Conservation (phyloP, 2,329 filamentous ascomycete genomes). For the Neofusicoccum sp. region DNA sequence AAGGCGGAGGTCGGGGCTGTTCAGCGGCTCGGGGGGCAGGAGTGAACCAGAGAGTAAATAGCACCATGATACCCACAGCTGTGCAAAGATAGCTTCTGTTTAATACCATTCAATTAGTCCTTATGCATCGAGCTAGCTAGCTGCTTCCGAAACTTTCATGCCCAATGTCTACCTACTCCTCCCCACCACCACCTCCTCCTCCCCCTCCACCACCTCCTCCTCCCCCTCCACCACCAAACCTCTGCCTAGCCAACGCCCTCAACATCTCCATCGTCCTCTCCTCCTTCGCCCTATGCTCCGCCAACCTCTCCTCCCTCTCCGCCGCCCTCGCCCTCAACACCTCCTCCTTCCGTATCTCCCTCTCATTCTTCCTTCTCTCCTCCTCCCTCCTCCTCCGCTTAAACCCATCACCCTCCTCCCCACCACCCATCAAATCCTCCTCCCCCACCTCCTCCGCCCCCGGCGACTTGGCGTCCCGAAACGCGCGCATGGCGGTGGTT, state of each 20-base stretch:
- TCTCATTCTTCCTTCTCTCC: slow-evolving; percentile 74
- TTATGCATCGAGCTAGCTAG: too few relatives aligned
- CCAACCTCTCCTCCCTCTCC: slow-evolving; percentile 77
- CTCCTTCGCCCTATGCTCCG: slow-evolving; percentile 73
- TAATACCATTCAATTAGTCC: too few relatives aligned
- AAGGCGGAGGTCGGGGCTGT: slow-evolving; percentile 24
- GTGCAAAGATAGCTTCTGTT: background rate
- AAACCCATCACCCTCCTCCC: slow-evolving; percentile 64
- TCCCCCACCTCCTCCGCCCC: slow-evolving; percentile 70
- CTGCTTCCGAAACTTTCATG: too few relatives aligned
- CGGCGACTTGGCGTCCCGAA: slow-evolving; percentile 67
- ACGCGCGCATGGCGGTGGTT: slow-evolving; percentile 73
- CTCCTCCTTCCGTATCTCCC: slow-evolving; percentile 82
- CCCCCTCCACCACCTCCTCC: background rate
- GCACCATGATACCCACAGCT: background rate
- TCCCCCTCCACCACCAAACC: slow-evolving; percentile 49
- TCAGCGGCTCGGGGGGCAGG: background rate
- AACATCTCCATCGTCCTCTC: slow-evolving; percentile 83
- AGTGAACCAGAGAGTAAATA: background rate
- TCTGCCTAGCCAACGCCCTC: slow-evolving; percentile 73
- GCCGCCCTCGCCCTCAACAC: slow-evolving; percentile 71
- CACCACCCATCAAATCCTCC: slow-evolving; percentile 75
- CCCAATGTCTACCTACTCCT: background rate
- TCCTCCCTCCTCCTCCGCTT: slow-evolving; percentile 67
- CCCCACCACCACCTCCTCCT: background rate